A percentile compares a stretch with the other conserved stretches of the same genome.
Evolutionary conservation across 2,329 filamentous ascomycete genomes (phyloP).

Genomic region (Thelonectria discophora): DNA sequence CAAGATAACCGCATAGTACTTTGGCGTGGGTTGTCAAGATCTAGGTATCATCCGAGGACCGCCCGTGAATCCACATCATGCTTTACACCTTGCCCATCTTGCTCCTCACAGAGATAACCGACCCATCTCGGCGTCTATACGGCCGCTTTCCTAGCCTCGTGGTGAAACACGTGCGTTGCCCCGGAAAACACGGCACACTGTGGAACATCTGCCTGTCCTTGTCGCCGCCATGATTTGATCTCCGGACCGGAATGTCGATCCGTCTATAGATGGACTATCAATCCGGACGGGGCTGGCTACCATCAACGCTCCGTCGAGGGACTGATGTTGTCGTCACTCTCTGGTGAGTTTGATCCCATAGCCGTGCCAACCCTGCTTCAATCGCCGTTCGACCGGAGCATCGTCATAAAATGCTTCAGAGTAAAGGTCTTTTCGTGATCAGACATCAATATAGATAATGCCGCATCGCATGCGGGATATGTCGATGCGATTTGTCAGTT

Average conservation of each 20-base stretch:
- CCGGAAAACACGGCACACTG: slow-evolving; percentile 13
- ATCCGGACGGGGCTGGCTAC: slow-evolving; percentile 1
- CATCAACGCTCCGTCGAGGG: neutral
- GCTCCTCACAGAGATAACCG: neutral
- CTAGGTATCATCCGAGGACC: neutral
- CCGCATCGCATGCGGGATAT: too few relatives aligned
- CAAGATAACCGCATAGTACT: neutral
- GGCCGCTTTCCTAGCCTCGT: neutral
- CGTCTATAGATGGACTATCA: neutral
- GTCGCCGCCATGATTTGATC: neutral
- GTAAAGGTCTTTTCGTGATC: too few relatives aligned
- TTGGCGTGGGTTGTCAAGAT: neutral
- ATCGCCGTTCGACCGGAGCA: neutral
- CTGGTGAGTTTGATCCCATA: neutral
- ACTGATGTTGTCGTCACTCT: neutral
- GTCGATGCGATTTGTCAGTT: too few relatives aligned
- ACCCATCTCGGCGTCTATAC: slow-evolving; percentile 2
- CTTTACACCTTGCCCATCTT: neutral
- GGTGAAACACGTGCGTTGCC: neutral
- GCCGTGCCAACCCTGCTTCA: slow-evolving; percentile 3
- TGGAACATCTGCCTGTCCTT: neutral
- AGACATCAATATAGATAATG: too few relatives aligned
- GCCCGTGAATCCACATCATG: slow-evolving; percentile 1
- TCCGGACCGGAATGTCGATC: neutral
- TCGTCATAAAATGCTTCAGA: neutral